Evolutionary conservation across 495 filamentous ascomycete genomes (phyloP), one percentile per base, ranked within the genome.

Genomic region (Xylaria cubensis): DNA sequence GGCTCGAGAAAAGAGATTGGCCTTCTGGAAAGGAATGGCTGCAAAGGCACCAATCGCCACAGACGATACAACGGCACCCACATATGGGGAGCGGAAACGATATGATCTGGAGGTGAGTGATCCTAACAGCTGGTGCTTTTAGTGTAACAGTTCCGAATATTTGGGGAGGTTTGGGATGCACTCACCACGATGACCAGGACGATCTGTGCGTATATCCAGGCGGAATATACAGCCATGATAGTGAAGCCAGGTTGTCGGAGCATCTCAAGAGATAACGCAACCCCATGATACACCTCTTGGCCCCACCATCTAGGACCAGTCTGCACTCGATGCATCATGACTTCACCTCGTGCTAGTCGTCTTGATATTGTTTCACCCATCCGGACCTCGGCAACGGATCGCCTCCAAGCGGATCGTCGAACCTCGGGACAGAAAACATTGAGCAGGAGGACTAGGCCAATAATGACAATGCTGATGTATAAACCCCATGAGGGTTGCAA

Each of bases 141-240:
- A 92, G 71, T 41, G 36, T 24, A 58, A 42, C 9, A 12, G 32
- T 56, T 64, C 53, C 41, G 46, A 55, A n/a, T n/a, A n/a, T 8
- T 41, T 46, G 46, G 55, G 44, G 13, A 67, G 21, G 74, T 81
- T 79, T 75, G 88, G 84, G 69, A 41, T 65, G 4, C 56, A 75
- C 77, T 76, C 72, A 79, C 77, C 10, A 90, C 84, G 69, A 94
- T 91, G 70, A 92, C 82, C 68, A 93, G 80, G 17, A 92, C 89
- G 5, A 93, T 80, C 73, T 93, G 89, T 19, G 90, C 90, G 79
- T 93, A 92, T 69, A 92, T 90, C 92, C 91, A 94, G n/a, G 86
- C 90, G 19, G 90, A 81, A 78, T 93, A 94, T 17, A 91, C 34
- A 13, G 91, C 88, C 74, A 94, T 84, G n/a, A 94, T 78, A 24